Base-by-base conservation (phyloP, 2,329 filamentous ascomycete genomes). In the Chaetomiaceae sp. region DNA sequence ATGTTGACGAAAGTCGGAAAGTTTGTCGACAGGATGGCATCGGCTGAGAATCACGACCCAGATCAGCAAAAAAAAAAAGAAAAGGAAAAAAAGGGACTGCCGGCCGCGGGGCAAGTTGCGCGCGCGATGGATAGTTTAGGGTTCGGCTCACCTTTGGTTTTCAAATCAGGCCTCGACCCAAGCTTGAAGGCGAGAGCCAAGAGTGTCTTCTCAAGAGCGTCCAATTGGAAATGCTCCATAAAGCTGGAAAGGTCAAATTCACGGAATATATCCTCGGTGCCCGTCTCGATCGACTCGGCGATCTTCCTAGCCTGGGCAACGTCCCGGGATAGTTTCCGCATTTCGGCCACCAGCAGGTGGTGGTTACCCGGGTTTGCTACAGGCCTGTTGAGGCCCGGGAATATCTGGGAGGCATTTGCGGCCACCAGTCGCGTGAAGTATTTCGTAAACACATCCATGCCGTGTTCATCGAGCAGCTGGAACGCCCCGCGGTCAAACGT, bases 391-490 rank as follows among this genome's bases (percentile, higher is more conserved):
- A 85, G 77, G 58, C 87, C 84, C 47, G 90, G 86, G 68, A 97
- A 97, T 69, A 99, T 94, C 66, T 94, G 86, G 59, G 86, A 77
- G 65, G 91, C 90, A 83, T 96, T 96, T 73, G 86, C 86, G 72
- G 87, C 87, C 67, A 99, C 83, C 69, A 97, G 79, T 72, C 92
- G 89, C 71, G 90, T 86, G 73, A 99, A 95, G 72, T 94, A 96
- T 77, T 91, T 95, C 56, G 89, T 85, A 71, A 91, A 96, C 68
- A 96, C 90, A 79, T 99, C 95, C 92, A 99, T 99, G 68, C 91
- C 91, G 90, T 95, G 86, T 66, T 92, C 91, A 82, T 96, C 86
- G 75, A 97, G 87, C 70, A 97, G 85, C 89, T 96, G 60, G 29
- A 38, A 32, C 16, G 45, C 32, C 25, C 34, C 46, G 21, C n/a